Evolutionary conservation across 345 rosid species (phyloP).

Genomic region (Gynandropsis gynandra): DNA sequence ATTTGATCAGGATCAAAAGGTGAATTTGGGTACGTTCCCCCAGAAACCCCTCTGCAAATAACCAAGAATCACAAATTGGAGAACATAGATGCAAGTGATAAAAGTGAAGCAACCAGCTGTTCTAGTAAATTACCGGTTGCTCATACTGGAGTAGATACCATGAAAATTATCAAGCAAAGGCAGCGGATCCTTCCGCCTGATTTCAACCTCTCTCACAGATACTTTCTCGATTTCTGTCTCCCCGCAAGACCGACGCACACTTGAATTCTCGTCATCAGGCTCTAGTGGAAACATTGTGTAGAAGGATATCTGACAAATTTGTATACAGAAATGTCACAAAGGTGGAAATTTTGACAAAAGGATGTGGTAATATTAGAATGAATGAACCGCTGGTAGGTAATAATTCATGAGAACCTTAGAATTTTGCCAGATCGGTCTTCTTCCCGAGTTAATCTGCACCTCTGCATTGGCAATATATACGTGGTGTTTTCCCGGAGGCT

Average conservation of each 20-base stretch:
- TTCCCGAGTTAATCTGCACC: constrained; percentile 69
- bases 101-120: background rate
- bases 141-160: constrained; percentile 43
- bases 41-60: constrained; percentile 14
- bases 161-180: constrained; percentile 79
- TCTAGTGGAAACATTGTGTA: constrained; percentile 37
- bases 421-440: constrained; percentile 83
- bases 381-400: too few species aligned
- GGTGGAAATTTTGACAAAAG: background rate
- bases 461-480: constrained; percentile 85
- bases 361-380: constrained; percentile 8
- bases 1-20: too few species aligned
- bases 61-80: background rate
- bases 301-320: constrained; percentile 53
- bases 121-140: constrained; percentile 38
- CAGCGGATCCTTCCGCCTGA: constrained; percentile 64
- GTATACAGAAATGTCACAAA: constrained; percentile 2
- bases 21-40: too few species aligned
- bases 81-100: background rate
- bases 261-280: constrained; percentile 24
- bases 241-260: constrained; percentile 35
- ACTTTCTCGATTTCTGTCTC: constrained; percentile 73
- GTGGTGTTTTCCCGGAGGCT: constrained; percentile 58
- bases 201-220: constrained; percentile 60
- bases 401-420: constrained; percentile 43